Conservation (phyloP, 768 basidiomycete genomes). For the Tephrocybe sp. region DNA sequence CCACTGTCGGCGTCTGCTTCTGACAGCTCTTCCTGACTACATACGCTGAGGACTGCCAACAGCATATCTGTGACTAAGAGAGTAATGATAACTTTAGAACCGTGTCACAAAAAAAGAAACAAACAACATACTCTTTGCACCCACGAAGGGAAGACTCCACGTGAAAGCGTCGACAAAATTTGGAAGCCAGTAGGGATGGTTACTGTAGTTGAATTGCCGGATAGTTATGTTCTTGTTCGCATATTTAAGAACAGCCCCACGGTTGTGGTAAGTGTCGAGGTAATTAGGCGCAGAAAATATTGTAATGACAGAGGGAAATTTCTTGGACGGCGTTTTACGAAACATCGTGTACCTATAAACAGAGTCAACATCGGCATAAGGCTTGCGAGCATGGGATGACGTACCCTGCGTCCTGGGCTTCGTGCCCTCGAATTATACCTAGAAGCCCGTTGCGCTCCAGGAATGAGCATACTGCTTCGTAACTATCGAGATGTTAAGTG, state of each 20-base stretch:
- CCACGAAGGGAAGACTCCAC: slow-evolving; percentile 97
- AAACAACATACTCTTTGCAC: slow-evolving; percentile 78
- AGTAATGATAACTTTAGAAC: neutral
- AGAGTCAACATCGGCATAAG: neutral
- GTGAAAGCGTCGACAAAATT: slow-evolving; percentile 99
- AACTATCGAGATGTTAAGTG: slow-evolving; percentile 41
- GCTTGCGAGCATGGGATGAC: slow-evolving; percentile 18
- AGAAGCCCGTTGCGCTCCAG: slow-evolving; percentile 87
- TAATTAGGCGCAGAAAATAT: slow-evolving; percentile 98
- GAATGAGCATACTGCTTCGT: slow-evolving; percentile 89
- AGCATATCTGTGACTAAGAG: slow-evolving; percentile 92
- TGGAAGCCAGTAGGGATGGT: slow-evolving; percentile 94
- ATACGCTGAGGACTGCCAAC: slow-evolving; percentile 89
- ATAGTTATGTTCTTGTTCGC: slow-evolving; percentile 97
- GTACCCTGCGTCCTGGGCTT: slow-evolving; percentile 95
- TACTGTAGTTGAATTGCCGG: slow-evolving; percentile 74
- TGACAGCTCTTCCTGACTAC: slow-evolving; percentile 88
- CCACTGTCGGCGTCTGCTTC: slow-evolving; percentile 46
- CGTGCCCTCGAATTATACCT: slow-evolving; percentile 94
- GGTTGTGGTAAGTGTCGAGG: slow-evolving; percentile 94
- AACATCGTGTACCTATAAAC: slow-evolving; percentile 81
- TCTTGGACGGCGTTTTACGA: slow-evolving; percentile 90
- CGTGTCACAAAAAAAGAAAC: neutral
- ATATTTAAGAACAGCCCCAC: slow-evolving; percentile 95
- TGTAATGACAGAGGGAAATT: slow-evolving; percentile 95